Conservation (phyloP, 371 early-diverging fungal genomes). For the Syncephalis fuscata region DNA sequence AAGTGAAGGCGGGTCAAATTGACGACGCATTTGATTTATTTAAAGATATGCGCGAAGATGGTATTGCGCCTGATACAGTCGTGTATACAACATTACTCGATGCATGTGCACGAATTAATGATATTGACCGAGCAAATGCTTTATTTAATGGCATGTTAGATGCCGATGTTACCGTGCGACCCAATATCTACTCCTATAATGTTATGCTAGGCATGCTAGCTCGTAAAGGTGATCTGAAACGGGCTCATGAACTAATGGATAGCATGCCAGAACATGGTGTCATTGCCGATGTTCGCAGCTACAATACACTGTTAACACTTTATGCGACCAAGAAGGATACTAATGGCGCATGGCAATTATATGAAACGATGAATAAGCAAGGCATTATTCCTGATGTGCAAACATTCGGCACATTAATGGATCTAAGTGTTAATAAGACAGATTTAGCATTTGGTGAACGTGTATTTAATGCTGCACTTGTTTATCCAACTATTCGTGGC, state of each 20-base stretch:
- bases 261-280: neutral
- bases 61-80: constrained; percentile 12
- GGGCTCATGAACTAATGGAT: neutral
- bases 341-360: no score
- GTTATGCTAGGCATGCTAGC: constrained; percentile 13
- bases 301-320: neutral
- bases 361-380: no score
- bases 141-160: constrained; percentile 17
- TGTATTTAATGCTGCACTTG: no score
- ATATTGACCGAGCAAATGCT: constrained; percentile 10
- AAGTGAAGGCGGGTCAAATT: constrained; percentile 15
- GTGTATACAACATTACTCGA: constrained; percentile 13
- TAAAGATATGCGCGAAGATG: constrained; percentile 11
- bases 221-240: neutral
- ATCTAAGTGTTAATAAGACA: no score
- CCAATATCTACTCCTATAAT: constrained; percentile 19
- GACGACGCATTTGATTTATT: constrained; percentile 8
- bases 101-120: constrained; percentile 9
- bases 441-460: no score
- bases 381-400: no score
- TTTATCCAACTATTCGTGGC: no score
- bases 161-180: constrained; percentile 6
- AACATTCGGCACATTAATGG: no score
- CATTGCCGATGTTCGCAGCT: neutral
- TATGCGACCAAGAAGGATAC: neutral